Base-by-base conservation (phyloP, 1,284 basidiomycete species). In the Papiliotrema nemorosa region DNA sequence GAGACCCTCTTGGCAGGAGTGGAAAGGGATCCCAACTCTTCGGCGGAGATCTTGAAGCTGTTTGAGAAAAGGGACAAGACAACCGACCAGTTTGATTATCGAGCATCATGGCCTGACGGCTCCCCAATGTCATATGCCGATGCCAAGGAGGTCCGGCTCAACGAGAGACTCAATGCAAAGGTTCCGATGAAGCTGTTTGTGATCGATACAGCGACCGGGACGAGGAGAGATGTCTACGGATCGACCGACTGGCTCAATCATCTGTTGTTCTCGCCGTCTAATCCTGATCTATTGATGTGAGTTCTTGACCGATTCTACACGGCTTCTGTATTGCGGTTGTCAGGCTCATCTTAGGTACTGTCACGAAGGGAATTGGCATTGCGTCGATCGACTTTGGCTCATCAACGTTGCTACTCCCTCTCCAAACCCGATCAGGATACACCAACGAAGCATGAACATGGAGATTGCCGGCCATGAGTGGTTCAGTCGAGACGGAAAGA, bases 401-500 rank as follows among this genome's bases (percentile, higher is more conserved):
- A 22, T 61, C 10, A 36, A 47, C 14, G 20, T 57, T 5, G 48
- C 50, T n/a, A 18, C 51, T 13, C 4, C 25, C 0, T 6, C 25
- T 10, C 18, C 49, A 6, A 16, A 7, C 3, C 55, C 59, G 12
- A 22, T 40, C 25, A 56, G 51, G 38, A 48, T 61, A 2, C 59
- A 61, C 29, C 41, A 52, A 12, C 37, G 59, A 18, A 58, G 13
- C 35, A 61, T 61, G 59, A 58, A 58, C 26, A 61, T 61, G 59
- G 59, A 61, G 47, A 61, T 61, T 26, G 54, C 57, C n/a, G 59
- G 59, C 25, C 59, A 61, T 34, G 59, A 61, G 35, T 61, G 59
- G 59, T 61, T 47, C 34, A 54, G 52, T 21, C 43, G 40, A n/a
- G 57, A 59, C 29, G 59, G 59, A 2, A 36, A 46, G 37, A 53